Conservation (phyloP, 345 rosid species). For the Balakata baccata region DNA sequence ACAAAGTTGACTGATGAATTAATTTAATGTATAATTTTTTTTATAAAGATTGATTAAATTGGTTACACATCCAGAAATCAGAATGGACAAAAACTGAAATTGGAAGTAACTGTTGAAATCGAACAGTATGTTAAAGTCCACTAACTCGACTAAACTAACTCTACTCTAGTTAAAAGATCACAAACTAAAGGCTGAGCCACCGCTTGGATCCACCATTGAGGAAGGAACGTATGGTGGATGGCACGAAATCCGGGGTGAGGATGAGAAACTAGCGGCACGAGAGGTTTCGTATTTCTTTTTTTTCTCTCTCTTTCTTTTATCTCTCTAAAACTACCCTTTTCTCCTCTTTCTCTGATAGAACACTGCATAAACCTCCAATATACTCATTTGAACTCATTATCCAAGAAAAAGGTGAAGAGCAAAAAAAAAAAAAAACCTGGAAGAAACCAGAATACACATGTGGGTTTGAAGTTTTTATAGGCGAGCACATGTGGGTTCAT, state of each 20-base stretch:
- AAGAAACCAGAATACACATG: slow-evolving; percentile 28
- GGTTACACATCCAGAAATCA: neutral
- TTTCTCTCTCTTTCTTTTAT: slow-evolving; percentile 24
- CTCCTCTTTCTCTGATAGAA: slow-evolving; percentile 19
- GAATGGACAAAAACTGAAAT: neutral
- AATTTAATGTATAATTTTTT: neutral
- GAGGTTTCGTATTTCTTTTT: slow-evolving; percentile 31
- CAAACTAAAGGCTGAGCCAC: slow-evolving; percentile 42
- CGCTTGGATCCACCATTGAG: slow-evolving; percentile 58
- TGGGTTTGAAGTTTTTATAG: slow-evolving; percentile 10
- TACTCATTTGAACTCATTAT: slow-evolving; percentile 37
- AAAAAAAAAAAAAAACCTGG: slow-evolving; percentile 9
- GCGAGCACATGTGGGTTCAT: slow-evolving; percentile 16
- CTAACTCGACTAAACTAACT: neutral
- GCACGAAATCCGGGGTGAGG: slow-evolving; percentile 68
- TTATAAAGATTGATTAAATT: neutral
- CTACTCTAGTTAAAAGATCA: neutral
- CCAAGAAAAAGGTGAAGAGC: slow-evolving; percentile 7
- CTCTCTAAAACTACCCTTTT: slow-evolving; percentile 18
- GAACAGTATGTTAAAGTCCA: neutral
- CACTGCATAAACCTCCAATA: slow-evolving; percentile 38
- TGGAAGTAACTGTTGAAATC: neutral
- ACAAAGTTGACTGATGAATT: slow-evolving; percentile 3
- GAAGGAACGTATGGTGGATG: slow-evolving; percentile 55
- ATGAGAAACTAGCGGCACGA: slow-evolving; percentile 63